Evolutionary conservation across 2,329 filamentous ascomycete species (phyloP).

Genomic region (Colletotrichum navitas): DNA sequence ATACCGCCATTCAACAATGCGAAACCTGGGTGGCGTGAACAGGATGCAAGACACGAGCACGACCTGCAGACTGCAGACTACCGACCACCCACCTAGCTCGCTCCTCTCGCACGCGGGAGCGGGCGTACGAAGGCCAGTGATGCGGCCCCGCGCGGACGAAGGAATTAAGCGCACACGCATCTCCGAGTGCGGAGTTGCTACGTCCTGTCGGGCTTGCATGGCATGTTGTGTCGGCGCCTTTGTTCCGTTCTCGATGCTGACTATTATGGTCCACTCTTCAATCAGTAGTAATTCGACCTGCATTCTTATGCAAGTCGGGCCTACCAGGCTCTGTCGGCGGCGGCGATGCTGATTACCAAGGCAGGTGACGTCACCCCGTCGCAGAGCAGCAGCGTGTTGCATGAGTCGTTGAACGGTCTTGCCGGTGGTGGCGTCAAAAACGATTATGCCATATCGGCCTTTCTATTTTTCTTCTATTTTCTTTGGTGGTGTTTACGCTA

Average conservation of each 20-base stretch:
- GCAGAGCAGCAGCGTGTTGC: not conserved
- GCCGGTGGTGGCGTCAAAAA: slow-evolving; percentile 21
- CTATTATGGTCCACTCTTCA: not conserved
- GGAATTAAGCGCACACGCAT: not conserved
- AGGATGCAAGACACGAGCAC: slow-evolving; percentile 6
- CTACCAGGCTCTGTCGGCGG: not conserved
- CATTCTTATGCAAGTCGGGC: not conserved
- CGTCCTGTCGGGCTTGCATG: not conserved
- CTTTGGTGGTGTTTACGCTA: not conserved
- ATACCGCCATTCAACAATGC: slow-evolving; percentile 2
- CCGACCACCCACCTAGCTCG: not conserved
- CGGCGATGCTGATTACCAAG: not conserved
- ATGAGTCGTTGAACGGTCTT: slow-evolving; percentile 30
- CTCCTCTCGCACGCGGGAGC: not conserved
- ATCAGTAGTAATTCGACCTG: not conserved
- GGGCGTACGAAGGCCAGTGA: not conserved
- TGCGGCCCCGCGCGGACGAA: slow-evolving; percentile 5
- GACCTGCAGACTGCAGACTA: not conserved
- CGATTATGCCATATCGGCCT: slow-evolving; percentile 5
- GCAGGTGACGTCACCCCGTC: slow-evolving; percentile 26
- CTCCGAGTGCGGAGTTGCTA: slow-evolving; percentile 11
- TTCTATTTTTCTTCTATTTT: not conserved
- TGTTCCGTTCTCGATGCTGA: not conserved
- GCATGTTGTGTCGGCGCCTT: not conserved
- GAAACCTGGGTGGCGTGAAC: not conserved